Conservation (phyloP, 805 yeast species). For the Hanseniaspora valbyensis region DNA sequence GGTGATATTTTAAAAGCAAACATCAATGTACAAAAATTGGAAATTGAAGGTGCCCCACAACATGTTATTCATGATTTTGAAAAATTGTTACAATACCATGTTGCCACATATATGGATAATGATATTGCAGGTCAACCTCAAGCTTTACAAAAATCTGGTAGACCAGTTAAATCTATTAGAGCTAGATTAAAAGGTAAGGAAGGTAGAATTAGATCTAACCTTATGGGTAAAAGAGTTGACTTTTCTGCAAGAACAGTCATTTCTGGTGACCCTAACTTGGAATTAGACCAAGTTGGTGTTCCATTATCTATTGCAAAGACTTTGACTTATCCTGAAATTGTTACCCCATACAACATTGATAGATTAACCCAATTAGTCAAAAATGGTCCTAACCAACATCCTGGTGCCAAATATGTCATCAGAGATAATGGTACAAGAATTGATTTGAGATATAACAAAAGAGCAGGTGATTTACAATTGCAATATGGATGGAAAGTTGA, state of each 20-base stretch:
- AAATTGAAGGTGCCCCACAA: constrained; percentile 98
- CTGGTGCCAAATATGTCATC: constrained; percentile 97
- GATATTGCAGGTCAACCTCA: constrained; percentile 99
- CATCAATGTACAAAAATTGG: constrained; percentile 91
- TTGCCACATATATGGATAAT: constrained; percentile 98
- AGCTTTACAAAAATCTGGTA: constrained; percentile 95
- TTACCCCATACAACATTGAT: constrained; percentile 94
- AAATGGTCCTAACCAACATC: constrained; percentile 98
- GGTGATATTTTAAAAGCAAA: constrained; percentile 96
- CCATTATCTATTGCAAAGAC: constrained; percentile 95
- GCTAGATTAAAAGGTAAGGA: constrained; percentile 99
- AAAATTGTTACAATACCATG: constrained; percentile 88
- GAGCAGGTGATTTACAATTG: constrained; percentile 95
- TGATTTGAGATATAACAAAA: constrained; percentile 89
- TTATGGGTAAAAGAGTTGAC: constrained; percentile 99
- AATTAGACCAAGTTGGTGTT: constrained; percentile 97
- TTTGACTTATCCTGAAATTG: constrained; percentile 90
- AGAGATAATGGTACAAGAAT: constrained; percentile 99
- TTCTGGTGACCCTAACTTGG: constrained; percentile 97
- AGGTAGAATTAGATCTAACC: constrained; percentile 95
- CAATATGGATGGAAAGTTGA: constrained; percentile 99
- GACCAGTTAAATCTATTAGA: constrained; percentile 96
- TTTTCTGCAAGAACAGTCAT: constrained; percentile 98
- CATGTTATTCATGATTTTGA: constrained; percentile 96
- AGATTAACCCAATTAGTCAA: constrained; percentile 84